Percentiles rank a stretch among this genome's conserved stretches.
Evolutionary conservation across 306 rosid species (phyloP).

Genomic region (Glycine soja): DNA sequence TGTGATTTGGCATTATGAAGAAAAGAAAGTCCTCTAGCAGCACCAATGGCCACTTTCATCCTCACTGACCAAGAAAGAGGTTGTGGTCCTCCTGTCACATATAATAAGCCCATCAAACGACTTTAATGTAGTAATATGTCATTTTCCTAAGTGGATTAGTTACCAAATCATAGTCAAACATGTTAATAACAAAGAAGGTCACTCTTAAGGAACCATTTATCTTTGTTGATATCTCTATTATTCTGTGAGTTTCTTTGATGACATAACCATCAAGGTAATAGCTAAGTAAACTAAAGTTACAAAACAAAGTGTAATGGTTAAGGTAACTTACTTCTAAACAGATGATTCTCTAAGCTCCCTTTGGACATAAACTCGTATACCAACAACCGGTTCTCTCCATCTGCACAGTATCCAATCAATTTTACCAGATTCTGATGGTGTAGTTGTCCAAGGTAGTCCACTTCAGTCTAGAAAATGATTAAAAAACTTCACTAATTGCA

Average conservation of each 20-base stretch:
- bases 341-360: slow-evolving; percentile 93
- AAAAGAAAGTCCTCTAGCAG: slow-evolving; percentile 86
- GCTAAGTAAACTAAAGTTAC: neutral
- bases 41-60: slow-evolving; percentile 91
- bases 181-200: neutral
- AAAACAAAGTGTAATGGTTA: neutral
- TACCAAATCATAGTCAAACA: slow-evolving; percentile 12
- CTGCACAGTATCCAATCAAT: slow-evolving; percentile 81
- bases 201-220: slow-evolving; percentile 6
- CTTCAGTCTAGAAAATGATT: slow-evolving; percentile 78
- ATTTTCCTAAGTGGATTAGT: slow-evolving; percentile 13
- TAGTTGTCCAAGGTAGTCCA: slow-evolving; percentile 84
- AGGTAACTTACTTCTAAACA: slow-evolving; percentile 79
- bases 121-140: neutral
- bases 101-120: slow-evolving; percentile 30
- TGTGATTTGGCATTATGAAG: slow-evolving; percentile 86
- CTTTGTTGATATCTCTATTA: neutral
- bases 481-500: slow-evolving; percentile 39
- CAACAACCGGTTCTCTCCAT: slow-evolving; percentile 83
- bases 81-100: slow-evolving; percentile 79
- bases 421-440: slow-evolving; percentile 88
- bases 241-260: slow-evolving; percentile 1
- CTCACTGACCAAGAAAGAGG: slow-evolving; percentile 88
- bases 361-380: slow-evolving; percentile 90
- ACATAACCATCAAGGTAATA: slow-evolving; percentile 4